Evolutionary conservation across 2,329 filamentous ascomycete genomes (phyloP), one percentile per base, ranked within the genome.

Genomic region (Raffaelea deltoideospora): DNA sequence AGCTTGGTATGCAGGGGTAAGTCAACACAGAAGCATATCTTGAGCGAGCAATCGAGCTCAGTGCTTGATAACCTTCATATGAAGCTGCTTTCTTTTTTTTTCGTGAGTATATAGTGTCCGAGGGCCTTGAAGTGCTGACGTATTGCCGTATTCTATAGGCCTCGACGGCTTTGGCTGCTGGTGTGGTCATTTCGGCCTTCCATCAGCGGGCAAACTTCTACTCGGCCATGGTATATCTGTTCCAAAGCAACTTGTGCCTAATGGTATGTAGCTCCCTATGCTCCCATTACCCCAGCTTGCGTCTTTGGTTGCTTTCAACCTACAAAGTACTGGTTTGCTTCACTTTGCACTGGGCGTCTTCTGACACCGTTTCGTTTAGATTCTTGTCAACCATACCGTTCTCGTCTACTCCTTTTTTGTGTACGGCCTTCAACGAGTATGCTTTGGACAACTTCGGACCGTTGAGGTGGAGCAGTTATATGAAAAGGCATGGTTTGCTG

Each of bases 201-300:
- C 81, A 90, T 53, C 84, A 96, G 61, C 76, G 90, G 45, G 79
- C 90, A 45, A 98, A 98, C 61, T 98, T 96, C 67, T 98, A 98
- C 63, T 92, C 88, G 37, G 87, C 90, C 47, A 90, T 86, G 61
- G 90, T 98, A 34, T 94, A 96, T 60, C 75, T 98, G 35, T 84
- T 87, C 29, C 88, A 96, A 60, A 95, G 86, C 59, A 96, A 90
- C 63, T 79, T 92, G 49, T 96, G 88, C 54, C 65, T 96, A 37
- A 82, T 96, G 73, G 83, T 90, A 57, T 48, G 72, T 59, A n/a
- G n/a, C n/a, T n/a, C n/a, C n/a, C n/a, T n/a, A n/a, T n/a, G n/a
- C n/a, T n/a, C n/a, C n/a, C n/a, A n/a, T n/a, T n/a, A n/a, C n/a
- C n/a, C n/a, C n/a, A n/a, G n/a, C n/a, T 23, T 2, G 20, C 13